Base-by-base conservation (phyloP, 805 yeast species). In the Starmerella potacharoeniae region DNA sequence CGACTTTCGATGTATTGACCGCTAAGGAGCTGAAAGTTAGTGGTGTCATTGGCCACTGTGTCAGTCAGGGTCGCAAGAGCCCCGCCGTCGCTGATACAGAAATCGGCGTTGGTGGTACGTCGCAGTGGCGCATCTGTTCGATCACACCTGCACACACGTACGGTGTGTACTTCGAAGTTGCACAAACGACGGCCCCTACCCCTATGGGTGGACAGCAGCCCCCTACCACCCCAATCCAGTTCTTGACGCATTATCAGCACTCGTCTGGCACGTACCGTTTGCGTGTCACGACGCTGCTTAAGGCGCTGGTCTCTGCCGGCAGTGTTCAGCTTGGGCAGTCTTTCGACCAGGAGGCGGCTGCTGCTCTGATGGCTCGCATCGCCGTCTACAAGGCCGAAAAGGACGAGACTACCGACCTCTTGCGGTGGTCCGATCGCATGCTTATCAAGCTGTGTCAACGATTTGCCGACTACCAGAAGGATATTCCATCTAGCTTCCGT, bases 301-400 rank as follows among this genome's bases (percentile, higher is more conserved):
- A 81, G 49, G 72, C 72, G 58, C 65, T 79, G 60, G 69, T 76
- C 17, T 77, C 80, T 54, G 75, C 79, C 45, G 83, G 83, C 41
- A 77, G 76, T 55, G 79, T 84, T 31, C 72, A 71, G 35, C 73
- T 79, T 55, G 74, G 78, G 5, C 73, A 74, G 33, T 76, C 93
- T n/a, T 93, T 93, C 69, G 99, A 93, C 72, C 97, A 93, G 75
- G 97, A 93, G 71, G 96, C 97, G 11, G 96, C 98, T 3, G 95
- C 96, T 14, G 97, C 90, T 1, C 73, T 90, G 56, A 84, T 91
- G 83, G 84, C 97, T 1, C 78, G 97, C 67, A 78, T 91, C 53
- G 93, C 96, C 10, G 89, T 91, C 46, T 84, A 79, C 76, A 89
- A 89, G 69, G 79, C 82, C 22, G 79, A 79, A 60, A 78, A 84